Evolutionary conservation across 495 filamentous ascomycete genomes (phyloP), one percentile per base, ranked within the genome.

Genomic region (Aspergillus bridgeri): DNA sequence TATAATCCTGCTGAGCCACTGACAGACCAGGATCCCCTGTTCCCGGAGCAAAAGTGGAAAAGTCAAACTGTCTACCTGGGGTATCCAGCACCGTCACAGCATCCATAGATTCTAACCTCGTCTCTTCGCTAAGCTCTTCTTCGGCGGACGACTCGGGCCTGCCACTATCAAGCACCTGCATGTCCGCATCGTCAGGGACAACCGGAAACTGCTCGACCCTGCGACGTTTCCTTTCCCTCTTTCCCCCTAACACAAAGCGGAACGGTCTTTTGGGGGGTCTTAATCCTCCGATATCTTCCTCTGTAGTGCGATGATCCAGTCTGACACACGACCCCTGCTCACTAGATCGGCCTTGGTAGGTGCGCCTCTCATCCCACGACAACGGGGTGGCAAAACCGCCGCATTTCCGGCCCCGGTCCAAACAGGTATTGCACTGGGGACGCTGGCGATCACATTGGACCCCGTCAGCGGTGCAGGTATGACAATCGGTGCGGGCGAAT

Each of bases 401-500:
- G 48, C 57, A 61, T 46, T 48, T 45, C 1, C 53, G 51, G 5
- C 44, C 53, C 47, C 55, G 54, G 22, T 20, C 44, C 5, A 58
- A 42, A 17, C 58, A 57, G 29, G 47, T 54, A 23, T 54, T 42
- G 51, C 58, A 58, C 56, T 33, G 51, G 17, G 58, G 57, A 9
- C 61, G 61, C 33, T 51, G 61, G 15, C 51, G 58, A 51, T 61
- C 61, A 45, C 49, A 60, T 11, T 48, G 27, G 7, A 58, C 50
- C n/a, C 59, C 59, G 18, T 29, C n/a, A 48, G 54, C 45, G 42
- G 45, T 58, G 53, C 61, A 64, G 19, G 61, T 61, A 44, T 64
- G 61, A 19, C 61, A 64, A 25, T 64, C 61, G 21, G 54, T 51
- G 5, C 27, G 58, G 23, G 61, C 61, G 44, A 64, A 64, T 8